These are phyloP conservation scores for Oldenlandia corymbosa DNA, from an alignment of 257 asterid genomes.

Conservation along the genomic window DNA sequence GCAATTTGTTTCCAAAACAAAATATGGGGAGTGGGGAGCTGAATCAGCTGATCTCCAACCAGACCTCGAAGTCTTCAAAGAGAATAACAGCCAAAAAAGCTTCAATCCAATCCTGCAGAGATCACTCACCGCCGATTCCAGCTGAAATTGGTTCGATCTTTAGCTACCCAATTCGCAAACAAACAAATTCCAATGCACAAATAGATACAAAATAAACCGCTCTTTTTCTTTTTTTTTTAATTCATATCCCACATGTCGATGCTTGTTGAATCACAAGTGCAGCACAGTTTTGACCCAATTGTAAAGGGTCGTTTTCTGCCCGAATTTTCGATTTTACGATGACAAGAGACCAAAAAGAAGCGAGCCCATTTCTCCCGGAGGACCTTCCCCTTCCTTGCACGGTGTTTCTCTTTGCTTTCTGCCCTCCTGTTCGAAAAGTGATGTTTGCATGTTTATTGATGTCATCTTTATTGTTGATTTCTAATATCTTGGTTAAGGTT, in stretches of 20 bases:
- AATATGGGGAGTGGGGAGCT: not conserved
- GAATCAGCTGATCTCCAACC: not conserved
- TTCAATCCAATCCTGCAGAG: not conserved
- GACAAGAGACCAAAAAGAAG: not conserved
- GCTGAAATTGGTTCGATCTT: slow-evolving; percentile 3
- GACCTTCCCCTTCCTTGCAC: not conserved
- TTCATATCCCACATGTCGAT: not conserved
- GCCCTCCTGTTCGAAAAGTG: not conserved
- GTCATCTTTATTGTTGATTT: not conserved
- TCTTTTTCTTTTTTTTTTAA: no score
- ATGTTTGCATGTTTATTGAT: not conserved
- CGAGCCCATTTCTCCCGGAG: not conserved
- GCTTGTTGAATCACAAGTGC: not conserved
- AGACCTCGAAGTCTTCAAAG: slow-evolving; percentile 3
- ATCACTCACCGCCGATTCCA: not conserved
- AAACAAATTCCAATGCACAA: not conserved
- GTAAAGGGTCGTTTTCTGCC: slow-evolving; percentile 9
- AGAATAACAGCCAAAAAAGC: not conserved
- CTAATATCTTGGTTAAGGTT: not conserved
- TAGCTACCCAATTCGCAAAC: not conserved
- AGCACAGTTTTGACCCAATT: not conserved
- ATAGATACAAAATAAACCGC: not conserved
- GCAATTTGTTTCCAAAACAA: not conserved
- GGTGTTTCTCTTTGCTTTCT: not conserved
- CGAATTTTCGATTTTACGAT: not conserved